Evolutionary conservation across 169 alveolate genomes (phyloP).

Genomic region (Plasmodium coatneyi): DNA sequence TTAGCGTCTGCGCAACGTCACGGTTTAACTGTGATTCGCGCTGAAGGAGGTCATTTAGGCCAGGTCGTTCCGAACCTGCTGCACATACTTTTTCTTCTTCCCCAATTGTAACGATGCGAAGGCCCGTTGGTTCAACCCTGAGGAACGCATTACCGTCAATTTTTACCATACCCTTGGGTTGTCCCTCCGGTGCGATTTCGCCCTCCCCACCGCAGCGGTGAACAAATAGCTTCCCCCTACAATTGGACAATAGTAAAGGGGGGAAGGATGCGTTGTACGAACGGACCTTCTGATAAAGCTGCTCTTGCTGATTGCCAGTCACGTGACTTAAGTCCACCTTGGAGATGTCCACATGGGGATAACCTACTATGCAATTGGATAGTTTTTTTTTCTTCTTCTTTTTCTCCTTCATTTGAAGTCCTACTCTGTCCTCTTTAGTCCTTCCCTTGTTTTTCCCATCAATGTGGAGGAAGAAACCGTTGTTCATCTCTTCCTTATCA

Average conservation of each 20-base stretch:
- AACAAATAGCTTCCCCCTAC: constrained; percentile 42
- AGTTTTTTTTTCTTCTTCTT: background rate
- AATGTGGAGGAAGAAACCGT: constrained; percentile 11
- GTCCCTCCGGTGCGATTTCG: background rate
- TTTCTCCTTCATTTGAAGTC: background rate
- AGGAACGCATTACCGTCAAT: constrained; percentile 27
- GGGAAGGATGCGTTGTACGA: constrained; percentile 8
- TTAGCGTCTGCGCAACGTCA: background rate
- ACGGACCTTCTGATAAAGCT: background rate
- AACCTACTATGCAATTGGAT: constrained; percentile 8
- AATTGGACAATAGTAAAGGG: constrained; percentile 14
- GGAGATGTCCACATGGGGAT: constrained; percentile 18
- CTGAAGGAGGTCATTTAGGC: background rate
- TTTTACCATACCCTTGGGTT: constrained; percentile 1
- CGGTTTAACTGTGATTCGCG: background rate
- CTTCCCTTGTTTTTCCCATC: background rate
- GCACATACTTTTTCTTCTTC: background rate
- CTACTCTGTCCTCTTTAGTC: background rate
- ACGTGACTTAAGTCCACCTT: background rate
- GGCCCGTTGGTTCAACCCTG: background rate
- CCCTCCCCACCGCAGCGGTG: background rate
- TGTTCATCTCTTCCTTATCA: background rate
- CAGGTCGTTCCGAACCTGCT: background rate
- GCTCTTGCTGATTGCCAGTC: background rate
- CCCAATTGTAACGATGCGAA: constrained; percentile 7